A percentile compares a stretch with the other conserved stretches of the same genome.
These are phyloP conservation scores for Botrytis galanthina DNA, from an alignment of 2,329 filamentous ascomycete genomes.

Conservation along the genomic window DNA sequence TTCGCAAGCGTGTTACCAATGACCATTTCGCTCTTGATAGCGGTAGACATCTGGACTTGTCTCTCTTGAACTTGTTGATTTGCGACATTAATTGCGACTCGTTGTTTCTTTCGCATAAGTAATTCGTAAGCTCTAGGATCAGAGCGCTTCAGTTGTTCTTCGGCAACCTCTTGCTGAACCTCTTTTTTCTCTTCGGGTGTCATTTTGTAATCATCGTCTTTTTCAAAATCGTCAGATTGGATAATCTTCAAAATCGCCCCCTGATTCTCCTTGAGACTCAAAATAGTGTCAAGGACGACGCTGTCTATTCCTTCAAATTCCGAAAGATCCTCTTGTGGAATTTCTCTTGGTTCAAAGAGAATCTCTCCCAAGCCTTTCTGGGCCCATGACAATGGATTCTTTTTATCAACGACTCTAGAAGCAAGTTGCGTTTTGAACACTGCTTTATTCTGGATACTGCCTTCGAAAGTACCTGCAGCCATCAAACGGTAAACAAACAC, in stretches of 20 bases:
- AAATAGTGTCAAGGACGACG: slow-evolving; percentile 54
- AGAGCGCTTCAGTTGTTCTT: slow-evolving; percentile 36
- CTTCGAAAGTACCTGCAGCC: slow-evolving; percentile 76
- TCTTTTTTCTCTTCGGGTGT: slow-evolving; percentile 60
- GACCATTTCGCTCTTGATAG: slow-evolving; percentile 3
- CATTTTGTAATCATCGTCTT: slow-evolving; percentile 63
- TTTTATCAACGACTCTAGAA: slow-evolving; percentile 78
- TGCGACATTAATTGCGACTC: neutral
- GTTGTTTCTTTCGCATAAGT: slow-evolving; percentile 9
- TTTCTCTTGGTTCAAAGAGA: slow-evolving; percentile 56
- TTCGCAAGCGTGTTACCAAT: neutral
- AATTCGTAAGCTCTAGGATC: slow-evolving; percentile 29
- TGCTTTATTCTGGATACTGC: slow-evolving; percentile 67
- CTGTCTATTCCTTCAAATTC: slow-evolving; percentile 58
- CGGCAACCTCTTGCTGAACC: slow-evolving; percentile 46
- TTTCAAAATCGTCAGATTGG: slow-evolving; percentile 70
- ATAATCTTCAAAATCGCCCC: slow-evolving; percentile 54
- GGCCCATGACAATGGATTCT: slow-evolving; percentile 68
- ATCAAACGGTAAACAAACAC: slow-evolving; percentile 85
- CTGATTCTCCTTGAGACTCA: neutral
- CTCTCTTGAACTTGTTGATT: neutral
- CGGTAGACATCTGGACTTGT: neutral
- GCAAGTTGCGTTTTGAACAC: slow-evolving; percentile 83
- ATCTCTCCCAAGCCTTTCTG: slow-evolving; percentile 53
- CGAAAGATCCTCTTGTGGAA: slow-evolving; percentile 51